These are phyloP conservation scores for Sclerotinia sclerotiorum DNA, from an alignment of 2,329 filamentous ascomycete species.

Conservation along the genomic window DNA sequence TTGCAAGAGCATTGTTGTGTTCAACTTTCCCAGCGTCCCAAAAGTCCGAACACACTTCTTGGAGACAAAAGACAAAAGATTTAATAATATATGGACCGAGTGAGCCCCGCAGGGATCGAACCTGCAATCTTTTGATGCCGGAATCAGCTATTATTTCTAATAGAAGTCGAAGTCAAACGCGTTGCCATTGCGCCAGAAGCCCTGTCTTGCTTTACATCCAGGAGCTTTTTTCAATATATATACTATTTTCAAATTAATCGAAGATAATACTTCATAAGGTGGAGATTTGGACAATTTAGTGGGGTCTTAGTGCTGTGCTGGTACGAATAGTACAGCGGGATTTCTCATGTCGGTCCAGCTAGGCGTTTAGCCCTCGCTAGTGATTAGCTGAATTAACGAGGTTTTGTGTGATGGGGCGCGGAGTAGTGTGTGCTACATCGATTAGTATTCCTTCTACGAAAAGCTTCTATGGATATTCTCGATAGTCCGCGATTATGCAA, in stretches of 20 bases:
- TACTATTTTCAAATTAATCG: accelerated
- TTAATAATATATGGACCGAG: accelerated
- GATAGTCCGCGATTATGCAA: background rate
- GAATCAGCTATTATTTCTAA: background rate
- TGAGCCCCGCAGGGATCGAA: slow-evolving; percentile 16
- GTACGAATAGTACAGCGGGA: background rate
- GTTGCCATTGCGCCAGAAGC: slow-evolving; percentile 20
- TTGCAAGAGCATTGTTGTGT: no score
- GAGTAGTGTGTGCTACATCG: background rate
- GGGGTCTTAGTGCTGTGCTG: background rate
- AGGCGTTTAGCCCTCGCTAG: background rate
- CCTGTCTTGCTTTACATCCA: background rate
- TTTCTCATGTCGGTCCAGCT: background rate
- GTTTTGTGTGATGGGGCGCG: background rate
- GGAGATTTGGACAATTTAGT: background rate
- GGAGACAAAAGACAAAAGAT: no score
- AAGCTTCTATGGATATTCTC: background rate
- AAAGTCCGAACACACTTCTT: no score
- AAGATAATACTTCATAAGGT: background rate
- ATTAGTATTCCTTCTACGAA: background rate
- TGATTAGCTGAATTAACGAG: background rate
- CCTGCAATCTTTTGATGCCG: slow-evolving; percentile 20
- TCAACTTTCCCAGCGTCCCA: background rate
- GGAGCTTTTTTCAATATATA: accelerated
- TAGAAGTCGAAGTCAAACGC: slow-evolving; percentile 21